Percentiles rank a stretch among this genome's conserved stretches.
phyloP scores from a whole-genome alignment of 805 yeast species.

The Teunomyces cretensis region DNA sequence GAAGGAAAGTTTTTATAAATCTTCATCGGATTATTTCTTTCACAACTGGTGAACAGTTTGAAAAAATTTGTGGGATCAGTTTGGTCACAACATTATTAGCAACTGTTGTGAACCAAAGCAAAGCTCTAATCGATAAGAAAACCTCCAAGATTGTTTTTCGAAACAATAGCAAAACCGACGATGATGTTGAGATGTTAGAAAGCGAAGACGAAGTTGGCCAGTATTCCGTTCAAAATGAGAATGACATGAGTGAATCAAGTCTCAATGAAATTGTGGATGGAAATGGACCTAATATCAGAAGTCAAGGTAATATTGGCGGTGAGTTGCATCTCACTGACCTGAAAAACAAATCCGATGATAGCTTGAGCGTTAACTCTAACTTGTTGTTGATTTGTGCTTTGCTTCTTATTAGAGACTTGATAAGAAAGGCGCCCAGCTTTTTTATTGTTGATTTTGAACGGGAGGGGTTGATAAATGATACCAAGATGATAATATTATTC shows the following conservation, averaged over 20 bases:
- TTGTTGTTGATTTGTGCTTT: slow-evolving; percentile 53
- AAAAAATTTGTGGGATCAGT: slow-evolving; percentile 30
- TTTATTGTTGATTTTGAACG: slow-evolving; percentile 56
- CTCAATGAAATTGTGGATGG: slow-evolving; percentile 6
- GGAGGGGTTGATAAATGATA: slow-evolving; percentile 69
- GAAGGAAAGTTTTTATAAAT: slow-evolving; percentile 56
- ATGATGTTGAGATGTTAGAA: slow-evolving; percentile 11
- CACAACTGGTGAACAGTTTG: slow-evolving; percentile 22
- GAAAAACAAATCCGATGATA: neutral
- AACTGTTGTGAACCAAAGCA: slow-evolving; percentile 60
- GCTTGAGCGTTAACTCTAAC: slow-evolving; percentile 17
- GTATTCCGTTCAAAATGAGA: neutral
- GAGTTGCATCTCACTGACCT: slow-evolving; percentile 9
- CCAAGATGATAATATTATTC: slow-evolving; percentile 30
- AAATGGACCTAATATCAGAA: neutral
- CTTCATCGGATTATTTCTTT: slow-evolving; percentile 52
- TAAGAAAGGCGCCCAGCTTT: slow-evolving; percentile 41
- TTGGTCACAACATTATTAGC: slow-evolving; percentile 51
- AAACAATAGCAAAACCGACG: slow-evolving; percentile 3
- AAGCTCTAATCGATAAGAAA: slow-evolving; percentile 20
- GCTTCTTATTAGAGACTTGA: slow-evolving; percentile 44
- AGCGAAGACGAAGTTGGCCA: slow-evolving; percentile 7
- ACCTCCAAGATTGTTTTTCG: neutral
- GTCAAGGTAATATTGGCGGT: slow-evolving; percentile 1
- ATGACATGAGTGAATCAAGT: neutral